These are phyloP conservation scores for Prunus mume DNA, from an alignment of 306 rosid species.

Conservation along the genomic window DNA sequence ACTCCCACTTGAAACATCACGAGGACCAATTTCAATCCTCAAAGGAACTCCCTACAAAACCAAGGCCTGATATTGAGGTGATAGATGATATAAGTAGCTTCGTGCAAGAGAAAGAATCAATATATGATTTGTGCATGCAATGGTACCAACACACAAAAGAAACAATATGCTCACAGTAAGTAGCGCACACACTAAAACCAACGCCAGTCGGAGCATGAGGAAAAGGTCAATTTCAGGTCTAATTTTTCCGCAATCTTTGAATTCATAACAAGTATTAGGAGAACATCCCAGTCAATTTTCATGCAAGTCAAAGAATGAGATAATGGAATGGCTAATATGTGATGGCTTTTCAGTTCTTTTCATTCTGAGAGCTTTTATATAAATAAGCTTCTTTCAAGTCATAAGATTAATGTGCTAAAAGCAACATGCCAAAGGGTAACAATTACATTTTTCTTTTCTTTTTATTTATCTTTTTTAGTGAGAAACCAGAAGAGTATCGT, in stretches of 20 bases:
- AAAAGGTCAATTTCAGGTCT: background rate
- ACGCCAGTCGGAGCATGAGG: background rate
- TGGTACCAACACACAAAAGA: background rate
- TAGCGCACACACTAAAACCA: background rate
- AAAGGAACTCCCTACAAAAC: conserved; percentile 83
- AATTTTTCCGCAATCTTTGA: background rate
- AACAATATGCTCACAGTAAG: background rate
- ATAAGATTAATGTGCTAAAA: background rate
- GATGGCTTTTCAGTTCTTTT: background rate
- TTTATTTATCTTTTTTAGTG: background rate
- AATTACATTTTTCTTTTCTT: background rate
- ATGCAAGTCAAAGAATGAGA: background rate
- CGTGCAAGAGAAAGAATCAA: background rate
- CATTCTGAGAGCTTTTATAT: background rate
- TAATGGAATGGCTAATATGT: background rate
- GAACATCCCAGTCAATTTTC: background rate
- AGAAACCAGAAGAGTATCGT: background rate
- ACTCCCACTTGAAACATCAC: conserved; percentile 75
- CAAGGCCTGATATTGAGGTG: conserved; percentile 8
- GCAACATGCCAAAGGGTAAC: conserved; percentile 8
- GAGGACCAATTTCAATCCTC: conserved; percentile 90
- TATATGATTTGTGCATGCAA: background rate
- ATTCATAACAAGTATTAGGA: background rate
- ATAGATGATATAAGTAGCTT: background rate
- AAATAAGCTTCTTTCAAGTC: background rate